Conservation (phyloP, 2,329 filamentous ascomycete species). For the Colletotrichum endophyticum region DNA sequence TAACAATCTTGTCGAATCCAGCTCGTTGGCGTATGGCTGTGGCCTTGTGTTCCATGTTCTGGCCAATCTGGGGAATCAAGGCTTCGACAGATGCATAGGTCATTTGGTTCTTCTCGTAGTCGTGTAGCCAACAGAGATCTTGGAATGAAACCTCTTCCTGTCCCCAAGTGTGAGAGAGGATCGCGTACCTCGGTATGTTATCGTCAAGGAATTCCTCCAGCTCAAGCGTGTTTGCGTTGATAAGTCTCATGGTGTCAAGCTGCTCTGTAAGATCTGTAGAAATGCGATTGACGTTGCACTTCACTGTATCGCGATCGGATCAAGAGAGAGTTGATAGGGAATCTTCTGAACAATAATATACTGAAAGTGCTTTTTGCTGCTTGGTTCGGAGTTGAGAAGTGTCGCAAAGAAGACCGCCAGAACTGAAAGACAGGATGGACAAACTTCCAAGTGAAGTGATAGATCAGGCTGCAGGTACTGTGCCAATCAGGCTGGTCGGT, state of each 20-base stretch:
- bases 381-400: too few species aligned
- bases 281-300: too few species aligned
- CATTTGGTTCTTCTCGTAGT: conserved; percentile 3
- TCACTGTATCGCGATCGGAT: too few species aligned
- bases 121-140: conserved; percentile 9
- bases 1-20: conserved; percentile 7
- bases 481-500: fast-evolving
- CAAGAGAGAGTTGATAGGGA: too few species aligned
- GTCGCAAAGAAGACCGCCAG: too few species aligned
- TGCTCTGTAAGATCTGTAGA: background rate
- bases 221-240: background rate
- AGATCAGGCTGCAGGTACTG: background rate
- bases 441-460: too few species aligned
- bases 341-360: too few species aligned
- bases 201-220: background rate
- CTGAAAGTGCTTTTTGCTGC: too few species aligned
- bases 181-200: background rate
- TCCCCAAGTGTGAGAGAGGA: conserved; percentile 23
- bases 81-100: background rate
- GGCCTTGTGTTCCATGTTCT: background rate
- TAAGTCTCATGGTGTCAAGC: background rate
- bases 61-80: background rate
- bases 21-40: background rate
- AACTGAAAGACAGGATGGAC: too few species aligned
- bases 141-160: conserved; percentile 18